Base-by-base conservation (phyloP, 805 yeast species). In the Metschnikowia arizonensis region DNA sequence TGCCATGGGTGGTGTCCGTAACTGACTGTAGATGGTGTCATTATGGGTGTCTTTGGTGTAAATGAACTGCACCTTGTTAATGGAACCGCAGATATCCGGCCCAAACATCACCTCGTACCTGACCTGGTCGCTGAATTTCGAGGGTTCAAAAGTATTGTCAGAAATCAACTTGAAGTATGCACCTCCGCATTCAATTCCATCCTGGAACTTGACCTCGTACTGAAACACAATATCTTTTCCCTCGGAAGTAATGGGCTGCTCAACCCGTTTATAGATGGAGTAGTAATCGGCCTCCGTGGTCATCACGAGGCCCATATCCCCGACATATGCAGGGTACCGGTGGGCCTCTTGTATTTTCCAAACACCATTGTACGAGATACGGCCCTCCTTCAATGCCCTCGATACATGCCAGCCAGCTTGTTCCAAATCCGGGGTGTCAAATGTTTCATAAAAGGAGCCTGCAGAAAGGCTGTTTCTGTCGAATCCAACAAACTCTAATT, bases 21-120 rank as follows among this genome's bases (percentile, higher is more conserved):
- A 70, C 55, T 82, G 85, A 62, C 86, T 83, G 65, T 87, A 89
- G 60, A 82, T 85, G 48, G 73, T 70, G 48, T 69, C 73, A 5
- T 80, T 82, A 21, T 80, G 72, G 21, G 57, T 49, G 36, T 80
- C 82, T 61, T 78, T 76, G 55, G 73, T 72, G 48, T 88, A 57
- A 45, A 88, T 85, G 53, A 89, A 79, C 59, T 86, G 95, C 28
- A 90, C 82, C 64, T 81, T 85, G 68, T 88, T 86, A 36, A 83
- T 76, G 43, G 80, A 60, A 2, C 95, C 96, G 68, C 97, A 90
- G 62, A 77, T 80, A 65, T 90, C 97, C 35, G 97, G 97, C 17
- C 97, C 97, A 69, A 90, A 90, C 91, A 90, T 85, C 52, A 90
- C 68, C 63, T 85, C 88, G 66, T 84, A 88, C 2, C 89, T 86